Conservation (phyloP, 2,329 filamentous ascomycete genomes). For the Domatiomyces catenatus region DNA sequence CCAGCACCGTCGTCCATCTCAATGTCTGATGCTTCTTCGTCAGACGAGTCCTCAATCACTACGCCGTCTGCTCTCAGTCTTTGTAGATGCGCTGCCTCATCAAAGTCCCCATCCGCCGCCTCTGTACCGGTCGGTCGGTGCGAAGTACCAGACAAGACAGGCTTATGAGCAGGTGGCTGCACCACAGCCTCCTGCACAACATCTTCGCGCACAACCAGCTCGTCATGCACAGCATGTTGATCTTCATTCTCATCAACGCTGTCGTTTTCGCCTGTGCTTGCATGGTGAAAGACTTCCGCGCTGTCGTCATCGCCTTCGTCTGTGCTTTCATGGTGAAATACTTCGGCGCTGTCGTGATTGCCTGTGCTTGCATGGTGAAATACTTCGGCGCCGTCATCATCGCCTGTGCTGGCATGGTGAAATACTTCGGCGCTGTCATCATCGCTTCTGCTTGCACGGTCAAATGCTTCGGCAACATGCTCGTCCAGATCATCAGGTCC, state of each 20-base stretch:
- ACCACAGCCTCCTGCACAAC: not conserved
- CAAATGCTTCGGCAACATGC: not conserved
- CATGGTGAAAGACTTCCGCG: no score
- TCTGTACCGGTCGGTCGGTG: not conserved
- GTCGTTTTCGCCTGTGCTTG: not conserved
- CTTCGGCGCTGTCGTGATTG: not conserved
- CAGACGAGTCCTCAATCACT: slow-evolving; percentile 9
- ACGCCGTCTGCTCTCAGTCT: slow-evolving; percentile 7
- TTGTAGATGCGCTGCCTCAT: slow-evolving; percentile 4
- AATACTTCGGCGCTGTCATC: no score
- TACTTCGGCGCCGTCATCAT: not conserved
- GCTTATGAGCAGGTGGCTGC: not conserved
- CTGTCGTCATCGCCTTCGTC: not conserved
- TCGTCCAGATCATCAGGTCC: not conserved
- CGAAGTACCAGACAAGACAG: not conserved
- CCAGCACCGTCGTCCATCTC: not conserved
- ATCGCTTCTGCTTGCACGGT: not conserved
- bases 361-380: not conserved
- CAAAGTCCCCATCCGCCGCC: not conserved
- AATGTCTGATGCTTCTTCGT: slow-evolving; percentile 5
- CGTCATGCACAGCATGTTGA: not conserved
- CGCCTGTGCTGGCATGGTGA: not conserved
- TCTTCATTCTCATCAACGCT: not conserved
- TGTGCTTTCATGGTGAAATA: no score
- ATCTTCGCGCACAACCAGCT: not conserved